These are phyloP conservation scores for Fusarium compactum DNA, from an alignment of 2,329 filamentous ascomycete species.

Conservation along the genomic window DNA sequence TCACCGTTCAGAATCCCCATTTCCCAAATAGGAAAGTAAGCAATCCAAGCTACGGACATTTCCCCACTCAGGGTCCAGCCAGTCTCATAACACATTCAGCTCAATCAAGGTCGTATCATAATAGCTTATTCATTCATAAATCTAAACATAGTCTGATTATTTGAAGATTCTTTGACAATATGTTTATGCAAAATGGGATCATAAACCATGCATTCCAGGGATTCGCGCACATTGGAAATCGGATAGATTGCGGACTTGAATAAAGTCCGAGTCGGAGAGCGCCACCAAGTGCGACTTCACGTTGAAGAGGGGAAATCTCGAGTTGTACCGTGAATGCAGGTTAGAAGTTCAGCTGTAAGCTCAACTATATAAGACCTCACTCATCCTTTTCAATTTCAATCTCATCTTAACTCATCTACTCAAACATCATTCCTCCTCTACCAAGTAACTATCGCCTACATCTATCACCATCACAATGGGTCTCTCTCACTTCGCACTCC, in stretches of 20 bases:
- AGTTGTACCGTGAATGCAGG: constrained; percentile 29
- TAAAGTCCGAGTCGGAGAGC: constrained; percentile 19
- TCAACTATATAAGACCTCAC: constrained; percentile 19
- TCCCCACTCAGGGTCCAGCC: not conserved
- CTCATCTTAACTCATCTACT: not conserved
- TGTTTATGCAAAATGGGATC: not conserved
- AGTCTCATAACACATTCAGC: not conserved
- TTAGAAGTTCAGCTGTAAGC: not conserved
- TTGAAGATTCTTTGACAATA: not conserved
- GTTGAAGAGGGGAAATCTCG: constrained; percentile 8
- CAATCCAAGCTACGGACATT: not conserved
- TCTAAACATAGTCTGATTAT: no score
- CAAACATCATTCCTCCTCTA: no score
- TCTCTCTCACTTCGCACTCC: constrained; percentile 40
- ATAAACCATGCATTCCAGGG: constrained; percentile 3
- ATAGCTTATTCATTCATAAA: not conserved
- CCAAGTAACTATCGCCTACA: no score
- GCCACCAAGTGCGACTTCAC: constrained; percentile 18
- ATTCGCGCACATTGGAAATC: not conserved
- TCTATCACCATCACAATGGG: constrained; percentile 3
- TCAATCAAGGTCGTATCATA: not conserved
- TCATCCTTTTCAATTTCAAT: not conserved
- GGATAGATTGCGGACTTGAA: constrained; percentile 16
- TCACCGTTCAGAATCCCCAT: not conserved
- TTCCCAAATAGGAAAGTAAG: not conserved